Evolutionary conservation across 2,329 filamentous ascomycete genomes (phyloP).

Genomic region (Stagonosporopsis chrysanthemi): DNA sequence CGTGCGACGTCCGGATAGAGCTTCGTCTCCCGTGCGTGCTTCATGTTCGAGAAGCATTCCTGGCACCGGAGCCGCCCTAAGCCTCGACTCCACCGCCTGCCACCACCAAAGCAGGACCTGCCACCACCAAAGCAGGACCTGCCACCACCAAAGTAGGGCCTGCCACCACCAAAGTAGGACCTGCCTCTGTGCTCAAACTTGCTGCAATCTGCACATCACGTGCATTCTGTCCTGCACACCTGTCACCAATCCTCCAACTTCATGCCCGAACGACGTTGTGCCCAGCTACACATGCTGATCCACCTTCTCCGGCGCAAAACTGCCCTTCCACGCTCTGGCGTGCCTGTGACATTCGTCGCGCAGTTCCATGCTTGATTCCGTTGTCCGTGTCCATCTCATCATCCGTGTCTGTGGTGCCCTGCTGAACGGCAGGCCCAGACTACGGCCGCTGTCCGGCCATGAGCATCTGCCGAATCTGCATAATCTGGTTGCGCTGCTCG

Average conservation of each 20-base stretch:
- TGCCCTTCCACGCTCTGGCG: not conserved
- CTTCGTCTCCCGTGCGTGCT: not conserved
- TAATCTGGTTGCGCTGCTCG: constrained; percentile 77
- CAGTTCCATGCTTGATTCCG: not conserved
- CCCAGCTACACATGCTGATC: not conserved
- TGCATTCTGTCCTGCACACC: too few relatives aligned
- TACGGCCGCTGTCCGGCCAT: constrained; percentile 39
- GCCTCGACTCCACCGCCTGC: not conserved
- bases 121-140: not conserved
- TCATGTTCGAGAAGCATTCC: constrained; percentile 13
- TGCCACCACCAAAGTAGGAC: not conserved
- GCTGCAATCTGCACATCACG: too few relatives aligned
- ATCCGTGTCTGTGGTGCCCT: too few relatives aligned
- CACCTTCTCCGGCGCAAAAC: not conserved
- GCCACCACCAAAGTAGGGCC: not conserved
- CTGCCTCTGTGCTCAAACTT: not conserved
- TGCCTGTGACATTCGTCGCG: not conserved
- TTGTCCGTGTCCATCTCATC: not conserved
- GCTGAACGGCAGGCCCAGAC: not conserved
- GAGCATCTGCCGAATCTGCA: constrained; percentile 75
- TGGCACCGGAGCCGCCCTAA: not conserved
- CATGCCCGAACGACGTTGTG: not conserved
- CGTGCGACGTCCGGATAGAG: constrained; percentile 6
- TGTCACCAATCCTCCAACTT: not conserved
- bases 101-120: not conserved